Conservation (phyloP, 345 rosid genomes). For the Eucalyptus erythrocorys region DNA sequence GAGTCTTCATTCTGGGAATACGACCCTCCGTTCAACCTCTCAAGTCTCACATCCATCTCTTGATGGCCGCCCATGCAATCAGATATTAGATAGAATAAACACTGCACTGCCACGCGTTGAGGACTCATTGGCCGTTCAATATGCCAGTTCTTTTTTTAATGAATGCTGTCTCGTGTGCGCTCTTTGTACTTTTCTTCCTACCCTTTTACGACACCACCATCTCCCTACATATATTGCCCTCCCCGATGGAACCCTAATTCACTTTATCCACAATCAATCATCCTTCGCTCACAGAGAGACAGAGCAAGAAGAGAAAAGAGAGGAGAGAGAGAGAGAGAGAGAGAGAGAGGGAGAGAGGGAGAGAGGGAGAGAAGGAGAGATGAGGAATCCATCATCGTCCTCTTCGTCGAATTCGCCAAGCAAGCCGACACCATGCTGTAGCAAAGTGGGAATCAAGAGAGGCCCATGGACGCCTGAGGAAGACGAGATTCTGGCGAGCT, state of each 20-base stretch:
- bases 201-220: neutral
- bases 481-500: conserved; percentile 46
- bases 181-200: neutral
- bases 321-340: neutral
- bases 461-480: conserved; percentile 91
- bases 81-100: neutral
- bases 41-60: neutral
- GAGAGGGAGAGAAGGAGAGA: neutral
- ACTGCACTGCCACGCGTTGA: neutral
- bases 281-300: neutral
- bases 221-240: neutral
- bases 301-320: neutral
- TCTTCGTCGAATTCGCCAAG: neutral
- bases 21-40: neutral
- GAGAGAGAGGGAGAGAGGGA: neutral
- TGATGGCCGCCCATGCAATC: neutral
- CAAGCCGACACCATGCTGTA: conserved; percentile 48
- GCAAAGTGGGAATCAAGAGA: conserved; percentile 54
- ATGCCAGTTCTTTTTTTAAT: neutral
- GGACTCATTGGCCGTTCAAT: neutral
- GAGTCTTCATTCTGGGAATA: neutral
- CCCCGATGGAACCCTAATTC: neutral
- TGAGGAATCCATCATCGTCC: conserved; percentile 8
- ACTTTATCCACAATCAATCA: neutral
- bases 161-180: neutral